These are phyloP conservation scores for Pichia sp. DNA, from an alignment of 1,139 yeast species.

Conservation along the genomic window DNA sequence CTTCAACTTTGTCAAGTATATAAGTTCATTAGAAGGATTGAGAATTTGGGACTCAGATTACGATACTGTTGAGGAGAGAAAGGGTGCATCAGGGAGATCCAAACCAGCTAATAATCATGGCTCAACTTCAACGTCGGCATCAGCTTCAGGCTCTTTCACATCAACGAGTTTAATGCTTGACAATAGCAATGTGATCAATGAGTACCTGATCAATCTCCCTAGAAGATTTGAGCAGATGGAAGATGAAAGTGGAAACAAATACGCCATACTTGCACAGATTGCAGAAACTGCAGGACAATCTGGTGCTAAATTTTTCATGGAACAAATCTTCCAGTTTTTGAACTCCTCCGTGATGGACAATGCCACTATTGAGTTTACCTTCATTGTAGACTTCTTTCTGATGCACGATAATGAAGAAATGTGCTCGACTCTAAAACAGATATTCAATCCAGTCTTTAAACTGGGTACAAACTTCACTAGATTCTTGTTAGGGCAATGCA, in stretches of 20 bases:
- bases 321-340: slow-evolving; percentile 67
- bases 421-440: slow-evolving; percentile 36
- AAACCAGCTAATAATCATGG: background rate
- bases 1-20: slow-evolving; percentile 70
- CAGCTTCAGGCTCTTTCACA: too few relatives aligned
- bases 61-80: too few relatives aligned
- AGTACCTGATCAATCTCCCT: slow-evolving; percentile 23
- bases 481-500: slow-evolving; percentile 30
- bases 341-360: slow-evolving; percentile 71
- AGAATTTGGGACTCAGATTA: too few relatives aligned
- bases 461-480: slow-evolving; percentile 46
- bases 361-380: slow-evolving; percentile 68
- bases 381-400: slow-evolving; percentile 64
- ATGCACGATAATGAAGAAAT: slow-evolving; percentile 35
- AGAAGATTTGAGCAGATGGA: slow-evolving; percentile 20
- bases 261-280: slow-evolving; percentile 76
- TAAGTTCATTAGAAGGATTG: slow-evolving; percentile 65
- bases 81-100: too few relatives aligned
- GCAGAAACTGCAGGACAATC: slow-evolving; percentile 66
- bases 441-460: slow-evolving; percentile 46
- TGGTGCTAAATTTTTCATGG: slow-evolving; percentile 55
- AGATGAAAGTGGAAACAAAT: slow-evolving; percentile 38
- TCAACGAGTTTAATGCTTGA: slow-evolving; percentile 8
- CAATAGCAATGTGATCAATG: slow-evolving; percentile 18
- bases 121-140: background rate